phyloP scores from a whole-genome alignment of 2,329 filamentous ascomycete species.

The Paecilomyces niveus region DNA sequence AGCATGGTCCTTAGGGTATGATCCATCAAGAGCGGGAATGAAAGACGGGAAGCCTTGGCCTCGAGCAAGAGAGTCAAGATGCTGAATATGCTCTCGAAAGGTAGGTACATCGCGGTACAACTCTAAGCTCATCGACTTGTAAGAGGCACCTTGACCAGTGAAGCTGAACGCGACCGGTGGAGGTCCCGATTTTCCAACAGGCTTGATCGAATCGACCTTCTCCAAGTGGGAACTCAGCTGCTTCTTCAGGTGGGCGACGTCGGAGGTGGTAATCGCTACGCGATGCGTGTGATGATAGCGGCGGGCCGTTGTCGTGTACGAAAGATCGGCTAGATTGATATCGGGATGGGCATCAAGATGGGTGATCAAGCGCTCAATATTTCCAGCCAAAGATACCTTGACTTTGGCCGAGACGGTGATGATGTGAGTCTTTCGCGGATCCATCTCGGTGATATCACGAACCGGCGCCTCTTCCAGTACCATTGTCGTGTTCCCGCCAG shows the following conservation, averaged over 20 bases:
- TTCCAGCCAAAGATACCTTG: conserved; percentile 35
- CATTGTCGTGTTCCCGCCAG: conserved; percentile 22
- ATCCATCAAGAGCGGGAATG: conserved; percentile 32
- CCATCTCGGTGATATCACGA: conserved; percentile 24
- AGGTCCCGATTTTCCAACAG: background rate
- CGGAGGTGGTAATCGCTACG: conserved; percentile 16
- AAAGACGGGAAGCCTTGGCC: conserved; percentile 25
- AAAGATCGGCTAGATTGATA: conserved; percentile 44
- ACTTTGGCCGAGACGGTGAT: conserved; percentile 52
- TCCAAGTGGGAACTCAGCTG: no score
- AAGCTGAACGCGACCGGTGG: conserved; percentile 25
- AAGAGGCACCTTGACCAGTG: conserved; percentile 24
- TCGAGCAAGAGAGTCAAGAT: conserved; percentile 20
- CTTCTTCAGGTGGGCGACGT: conserved; percentile 4
- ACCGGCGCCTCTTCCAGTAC: conserved; percentile 52
- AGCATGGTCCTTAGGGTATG: no score
- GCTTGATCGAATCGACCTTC: no score
- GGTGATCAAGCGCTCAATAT: conserved; percentile 46
- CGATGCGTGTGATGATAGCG: conserved; percentile 47
- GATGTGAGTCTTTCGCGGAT: conserved; percentile 48
- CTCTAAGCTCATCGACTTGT: conserved; percentile 16
- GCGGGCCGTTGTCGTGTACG: conserved; percentile 59
- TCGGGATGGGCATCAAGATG: conserved; percentile 48
- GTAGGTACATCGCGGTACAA: conserved; percentile 14
- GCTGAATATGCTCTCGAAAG: conserved; percentile 24